Evolutionary conservation across 192 early-diverging fungal species (phyloP), one percentile per base, ranked within the genome.

Genomic region (Paraglomus occultum): DNA sequence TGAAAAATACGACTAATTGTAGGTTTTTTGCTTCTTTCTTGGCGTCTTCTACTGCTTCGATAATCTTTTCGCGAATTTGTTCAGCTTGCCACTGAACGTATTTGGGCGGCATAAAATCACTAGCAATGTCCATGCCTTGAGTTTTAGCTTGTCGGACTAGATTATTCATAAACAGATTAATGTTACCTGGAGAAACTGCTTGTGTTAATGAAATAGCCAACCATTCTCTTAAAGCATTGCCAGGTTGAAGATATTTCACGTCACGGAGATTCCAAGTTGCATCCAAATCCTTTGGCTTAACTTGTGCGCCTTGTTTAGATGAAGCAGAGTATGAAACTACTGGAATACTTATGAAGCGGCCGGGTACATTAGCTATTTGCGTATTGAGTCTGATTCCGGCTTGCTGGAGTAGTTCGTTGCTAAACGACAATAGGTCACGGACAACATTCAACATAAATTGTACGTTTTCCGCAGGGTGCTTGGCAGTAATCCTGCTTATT

Each of bases 401-500:
- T 22, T 86, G 80, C 10, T 85, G 70, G 23, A 95, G 75, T 74
- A 89, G 85, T 76, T 86, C 92, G 70, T 74, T 83, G 67, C 69
- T 73, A 70, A 91, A 88, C 47, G 86, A 71, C 8, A 97, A 75
- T 17, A 90, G 72, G 38, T 70, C 39, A 8, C 77, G 73, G 44
- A 94, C 75, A 14, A 87, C 90, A 22, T 90, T 81, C 8, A 79
- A 82, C 14, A 98, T 97, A 57, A 85, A 89, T 67, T 90, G 81
- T 31, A 31, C 31, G 58, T 95, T 91, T 17, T 89, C 83, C 49
- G 80, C 75, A 1, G 96, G 96, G 22, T 79, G 79, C 75, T 90
- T 86, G 64, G 90, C 90, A 0, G 94, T 93, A 77, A 94, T 94
- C 49, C 86, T 93, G 69, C 97, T 96, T 94, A 97, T 97, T 70